These are phyloP conservation scores for Nitzschia sp. DNA, from an alignment of 108 stramenopile species.

Conservation along the genomic window DNA sequence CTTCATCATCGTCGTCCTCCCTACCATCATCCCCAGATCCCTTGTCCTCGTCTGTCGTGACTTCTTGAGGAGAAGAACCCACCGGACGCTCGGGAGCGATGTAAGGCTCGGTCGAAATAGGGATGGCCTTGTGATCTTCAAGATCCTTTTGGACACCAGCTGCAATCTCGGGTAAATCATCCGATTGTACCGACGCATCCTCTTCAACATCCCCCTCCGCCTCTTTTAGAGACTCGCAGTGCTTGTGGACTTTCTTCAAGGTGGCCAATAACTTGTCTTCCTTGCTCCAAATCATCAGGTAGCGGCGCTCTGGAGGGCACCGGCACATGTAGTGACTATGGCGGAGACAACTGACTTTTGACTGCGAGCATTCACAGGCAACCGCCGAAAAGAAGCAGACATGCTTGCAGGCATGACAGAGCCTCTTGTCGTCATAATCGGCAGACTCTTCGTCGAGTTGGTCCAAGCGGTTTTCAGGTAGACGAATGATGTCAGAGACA, in stretches of 20 bases:
- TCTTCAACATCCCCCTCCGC: slow-evolving; percentile 1
- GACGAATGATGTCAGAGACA: slow-evolving; percentile 60
- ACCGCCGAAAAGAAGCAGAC: slow-evolving; percentile 95
- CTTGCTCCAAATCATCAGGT: slow-evolving; percentile 75
- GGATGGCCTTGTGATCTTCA: slow-evolving; percentile 31
- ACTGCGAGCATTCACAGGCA: slow-evolving; percentile 90
- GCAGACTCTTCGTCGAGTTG: slow-evolving; percentile 83
- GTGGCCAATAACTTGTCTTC: slow-evolving; percentile 68
- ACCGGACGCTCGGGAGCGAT: not conserved
- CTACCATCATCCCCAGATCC: slow-evolving; percentile 9
- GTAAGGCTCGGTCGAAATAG: slow-evolving; percentile 23
- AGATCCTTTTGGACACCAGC: slow-evolving; percentile 33
- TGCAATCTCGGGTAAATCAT: slow-evolving; percentile 20
- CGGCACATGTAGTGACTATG: slow-evolving; percentile 89
- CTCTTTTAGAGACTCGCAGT: slow-evolving; percentile 48
- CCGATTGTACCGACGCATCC: not conserved
- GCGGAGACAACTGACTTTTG: slow-evolving; percentile 85
- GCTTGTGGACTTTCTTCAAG: slow-evolving; percentile 50
- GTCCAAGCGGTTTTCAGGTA: slow-evolving; percentile 78
- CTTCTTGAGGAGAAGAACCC: not conserved
- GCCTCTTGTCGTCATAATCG: slow-evolving; percentile 91
- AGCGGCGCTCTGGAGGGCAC: slow-evolving; percentile 71
- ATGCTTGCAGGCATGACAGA: slow-evolving; percentile 90
- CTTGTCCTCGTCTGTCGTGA: slow-evolving; percentile 30
- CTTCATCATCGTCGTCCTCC: slow-evolving; percentile 26